A percentile compares a stretch with the other conserved stretches of the same genome.
Conservation (phyloP, 495 filamentous ascomycete species). For the Aspergillus indologenus region DNA sequence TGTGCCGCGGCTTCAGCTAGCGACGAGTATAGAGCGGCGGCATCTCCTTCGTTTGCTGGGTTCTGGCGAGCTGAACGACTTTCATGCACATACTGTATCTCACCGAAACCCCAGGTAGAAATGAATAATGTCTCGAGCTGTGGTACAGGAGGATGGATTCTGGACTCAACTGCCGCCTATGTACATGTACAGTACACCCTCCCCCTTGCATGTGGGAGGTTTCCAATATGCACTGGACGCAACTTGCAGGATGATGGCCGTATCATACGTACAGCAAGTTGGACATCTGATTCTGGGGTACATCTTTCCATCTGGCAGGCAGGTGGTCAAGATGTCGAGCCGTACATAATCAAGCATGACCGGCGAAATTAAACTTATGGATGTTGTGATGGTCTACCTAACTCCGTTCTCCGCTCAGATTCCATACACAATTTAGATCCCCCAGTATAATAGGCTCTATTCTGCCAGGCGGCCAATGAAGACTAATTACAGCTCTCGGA, state of each 20-base stretch:
- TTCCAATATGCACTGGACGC: background rate
- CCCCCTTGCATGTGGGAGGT: background rate
- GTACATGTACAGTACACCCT: too few relatives aligned
- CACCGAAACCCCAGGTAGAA: too few relatives aligned
- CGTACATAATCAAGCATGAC: background rate
- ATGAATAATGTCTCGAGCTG: background rate
- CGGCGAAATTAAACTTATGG: too few relatives aligned
- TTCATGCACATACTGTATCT: too few relatives aligned
- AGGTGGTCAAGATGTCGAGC: background rate
- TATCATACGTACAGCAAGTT: conserved; percentile 3
- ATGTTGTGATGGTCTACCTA: too few relatives aligned
- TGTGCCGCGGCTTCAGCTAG: too few relatives aligned
- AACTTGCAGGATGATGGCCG: background rate
- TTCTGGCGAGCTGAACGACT: too few relatives aligned
- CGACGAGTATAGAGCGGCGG: too few relatives aligned
- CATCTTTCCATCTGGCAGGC: background rate
- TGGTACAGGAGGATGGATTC: background rate
- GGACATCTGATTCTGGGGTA: background rate
- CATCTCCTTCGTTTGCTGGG: too few relatives aligned
- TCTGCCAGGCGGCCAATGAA: background rate
- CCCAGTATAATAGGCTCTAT: too few relatives aligned
- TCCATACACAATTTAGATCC: too few relatives aligned
- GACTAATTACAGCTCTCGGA: background rate
- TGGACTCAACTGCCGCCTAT: background rate
- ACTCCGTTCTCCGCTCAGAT: too few relatives aligned